Percentiles rank a stretch among this genome's conserved stretches.
These are phyloP conservation scores for Phytophthora hibernalis DNA, from an alignment of 352 stramenopile genomes.

Conservation along the genomic window DNA sequence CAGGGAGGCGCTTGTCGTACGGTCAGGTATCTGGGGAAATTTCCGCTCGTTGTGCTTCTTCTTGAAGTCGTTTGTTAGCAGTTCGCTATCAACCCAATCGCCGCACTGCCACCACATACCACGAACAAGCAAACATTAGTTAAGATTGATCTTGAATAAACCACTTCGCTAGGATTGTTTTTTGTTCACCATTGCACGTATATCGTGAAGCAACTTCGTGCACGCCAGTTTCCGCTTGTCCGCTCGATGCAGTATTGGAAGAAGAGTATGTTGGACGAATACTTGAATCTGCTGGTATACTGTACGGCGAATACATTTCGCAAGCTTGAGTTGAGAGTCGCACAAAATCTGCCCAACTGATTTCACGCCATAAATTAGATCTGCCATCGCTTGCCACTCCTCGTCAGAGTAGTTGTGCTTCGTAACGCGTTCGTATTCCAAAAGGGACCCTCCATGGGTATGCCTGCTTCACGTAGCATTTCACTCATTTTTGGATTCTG, in stretches of 20 bases:
- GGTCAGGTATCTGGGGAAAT: constrained; percentile 43
- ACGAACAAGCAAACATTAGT: neutral
- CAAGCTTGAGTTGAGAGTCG: constrained; percentile 40
- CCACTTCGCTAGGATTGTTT: neutral
- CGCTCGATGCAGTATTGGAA: constrained; percentile 81
- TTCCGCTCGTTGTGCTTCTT: constrained; percentile 57
- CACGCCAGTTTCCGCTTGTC: constrained; percentile 86
- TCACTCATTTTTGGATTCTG: constrained; percentile 49
- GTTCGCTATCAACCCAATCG: constrained; percentile 57
- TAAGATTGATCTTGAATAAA: neutral
- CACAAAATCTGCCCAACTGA: constrained; percentile 56
- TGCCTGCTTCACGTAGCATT: constrained; percentile 32
- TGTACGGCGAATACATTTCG: constrained; percentile 51
- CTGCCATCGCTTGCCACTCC: constrained; percentile 66
- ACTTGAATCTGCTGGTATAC: constrained; percentile 75
- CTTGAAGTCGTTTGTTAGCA: constrained; percentile 55
- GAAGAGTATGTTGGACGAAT: constrained; percentile 77
- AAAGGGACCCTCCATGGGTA: constrained; percentile 37
- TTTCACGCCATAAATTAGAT: constrained; percentile 80
- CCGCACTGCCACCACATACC: constrained; percentile 44
- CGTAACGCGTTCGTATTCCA: constrained; percentile 77
- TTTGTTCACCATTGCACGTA: constrained; percentile 60
- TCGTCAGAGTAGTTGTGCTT: constrained; percentile 73
- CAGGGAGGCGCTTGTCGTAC: constrained; percentile 35
- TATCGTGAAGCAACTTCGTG: constrained; percentile 72